Conservation (phyloP, 2,329 filamentous ascomycete species). For the Daldinia sp. region DNA sequence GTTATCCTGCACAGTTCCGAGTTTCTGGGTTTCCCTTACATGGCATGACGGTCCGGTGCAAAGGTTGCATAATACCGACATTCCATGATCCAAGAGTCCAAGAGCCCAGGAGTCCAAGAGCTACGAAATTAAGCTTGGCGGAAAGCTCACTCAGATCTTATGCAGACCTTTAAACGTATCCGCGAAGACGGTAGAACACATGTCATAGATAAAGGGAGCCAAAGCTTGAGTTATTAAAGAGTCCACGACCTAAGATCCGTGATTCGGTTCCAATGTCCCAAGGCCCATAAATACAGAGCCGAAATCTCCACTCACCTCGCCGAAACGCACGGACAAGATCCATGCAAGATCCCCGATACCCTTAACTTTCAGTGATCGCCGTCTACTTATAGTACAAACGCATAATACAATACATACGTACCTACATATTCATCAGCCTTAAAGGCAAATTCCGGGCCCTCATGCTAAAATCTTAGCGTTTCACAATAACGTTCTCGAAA, state of each 20-base stretch:
- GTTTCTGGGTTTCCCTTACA: conserved; percentile 13
- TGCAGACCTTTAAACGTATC: background rate
- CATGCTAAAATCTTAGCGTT: conserved; percentile 19
- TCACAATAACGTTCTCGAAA: conserved; percentile 37
- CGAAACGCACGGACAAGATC: conserved; percentile 32
- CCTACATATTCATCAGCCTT: conserved; percentile 23
- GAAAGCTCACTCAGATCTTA: background rate
- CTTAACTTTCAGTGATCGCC: conserved; percentile 27
- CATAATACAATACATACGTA: background rate
- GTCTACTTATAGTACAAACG: too few species aligned
- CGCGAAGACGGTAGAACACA: background rate
- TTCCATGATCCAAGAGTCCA: background rate
- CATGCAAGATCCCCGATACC: conserved; percentile 36
- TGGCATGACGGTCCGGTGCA: background rate
- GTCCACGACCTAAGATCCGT: conserved; percentile 4
- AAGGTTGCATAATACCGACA: conserved; percentile 5
- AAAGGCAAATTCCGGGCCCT: conserved; percentile 5
- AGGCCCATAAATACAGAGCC: conserved; percentile 26
- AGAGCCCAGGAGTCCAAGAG: background rate
- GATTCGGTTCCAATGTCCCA: conserved; percentile 19
- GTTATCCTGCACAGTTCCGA: conserved; percentile 14
- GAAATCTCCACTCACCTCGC: conserved; percentile 27
- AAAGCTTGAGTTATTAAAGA: background rate
- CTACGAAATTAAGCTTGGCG: background rate
- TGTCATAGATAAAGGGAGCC: conserved; percentile 1